Evolutionary conservation across 2,329 filamentous ascomycete species (phyloP).

Genomic region (Catunica adiposa): DNA sequence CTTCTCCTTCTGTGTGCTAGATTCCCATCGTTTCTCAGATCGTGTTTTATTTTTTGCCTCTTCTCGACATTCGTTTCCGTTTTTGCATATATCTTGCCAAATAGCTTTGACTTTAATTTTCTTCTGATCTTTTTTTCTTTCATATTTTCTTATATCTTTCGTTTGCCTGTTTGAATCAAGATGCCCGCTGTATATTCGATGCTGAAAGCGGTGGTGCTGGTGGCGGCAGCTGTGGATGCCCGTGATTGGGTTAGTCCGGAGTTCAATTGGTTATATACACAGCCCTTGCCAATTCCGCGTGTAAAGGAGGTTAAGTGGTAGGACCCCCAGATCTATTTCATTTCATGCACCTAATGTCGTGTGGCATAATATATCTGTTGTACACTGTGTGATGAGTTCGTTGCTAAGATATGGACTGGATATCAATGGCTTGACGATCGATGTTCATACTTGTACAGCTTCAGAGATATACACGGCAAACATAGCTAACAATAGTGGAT

Average conservation of each 20-base stretch:
- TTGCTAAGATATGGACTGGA: too few relatives aligned
- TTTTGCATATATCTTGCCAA: background rate
- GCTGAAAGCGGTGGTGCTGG: constrained; percentile 6
- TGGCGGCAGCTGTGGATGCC: constrained; percentile 5
- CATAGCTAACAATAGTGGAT: background rate
- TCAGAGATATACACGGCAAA: background rate
- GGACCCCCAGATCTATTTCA: too few relatives aligned
- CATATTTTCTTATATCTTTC: background rate
- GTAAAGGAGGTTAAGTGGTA: constrained; percentile 26
- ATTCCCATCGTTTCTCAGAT: background rate
- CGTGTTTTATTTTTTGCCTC: background rate
- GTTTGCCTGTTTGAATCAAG: background rate
- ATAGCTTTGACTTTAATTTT: background rate
- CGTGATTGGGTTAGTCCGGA: constrained; percentile 15
- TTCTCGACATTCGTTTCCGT: background rate
- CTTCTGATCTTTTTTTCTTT: background rate
- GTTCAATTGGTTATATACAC: constrained; percentile 13
- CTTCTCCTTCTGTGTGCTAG: background rate
- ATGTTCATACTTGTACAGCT: background rate
- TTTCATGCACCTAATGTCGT: background rate
- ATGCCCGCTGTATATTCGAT: constrained; percentile 7
- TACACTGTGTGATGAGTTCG: too few relatives aligned
- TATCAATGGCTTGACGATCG: background rate
- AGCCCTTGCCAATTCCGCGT: constrained; percentile 29
- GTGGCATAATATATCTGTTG: too few relatives aligned